Base-by-base conservation (phyloP, 225 moss, liverwort and hornwort genomes). In the Physcomitrellopsis africana region DNA sequence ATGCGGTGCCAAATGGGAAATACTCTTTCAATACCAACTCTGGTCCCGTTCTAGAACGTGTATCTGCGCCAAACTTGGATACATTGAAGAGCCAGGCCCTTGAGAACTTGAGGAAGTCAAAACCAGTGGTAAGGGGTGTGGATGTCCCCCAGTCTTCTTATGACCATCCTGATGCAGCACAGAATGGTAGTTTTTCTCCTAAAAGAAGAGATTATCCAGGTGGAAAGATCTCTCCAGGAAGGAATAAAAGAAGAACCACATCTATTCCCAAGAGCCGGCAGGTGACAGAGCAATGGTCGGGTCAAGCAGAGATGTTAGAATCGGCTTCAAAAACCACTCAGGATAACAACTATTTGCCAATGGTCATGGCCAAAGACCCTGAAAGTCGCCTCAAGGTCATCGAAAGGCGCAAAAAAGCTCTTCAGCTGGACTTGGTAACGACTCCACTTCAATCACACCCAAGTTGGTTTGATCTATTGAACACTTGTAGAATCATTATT, bases 341-440 rank as follows among this genome's bases (percentile, higher is more conserved):
- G 54, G 87, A 84, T 58, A 81, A 84, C 44, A 84, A 84, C 26
- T 81, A 70, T 24, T 74, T 87, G 15, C 87, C 87, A 45, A 84
- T 84, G 51, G 24, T 87, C 59, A 87, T 87, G 84, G 87, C 87
- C 60, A 87, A 79, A 74, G 87, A 84, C 76, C 79, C 84, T 45
- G 84, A 81, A 81, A 87, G 87, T 37, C 84, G 87, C 22, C 84
- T 81, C 74, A 76, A 81, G 74, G 87, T 87, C 8, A 81, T 87
- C 26, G 84, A 84, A 19, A 73, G 87, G 42, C 77, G 87, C 42
- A 84, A 71, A 68, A 87, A 84, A 68, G 87, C 87, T 70, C 87
- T 84, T 53, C 84, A 81, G 72, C 87, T 87, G n/a, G 87, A 87
- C 5, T 70, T 81, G 87, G 87, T 87, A 72, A 74, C 9, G n/a